A percentile compares a stretch with the other conserved stretches of the same genome.
phyloP scores from a whole-genome alignment of 2,329 filamentous ascomycete species.

The Aspergillaceae sp. region DNA sequence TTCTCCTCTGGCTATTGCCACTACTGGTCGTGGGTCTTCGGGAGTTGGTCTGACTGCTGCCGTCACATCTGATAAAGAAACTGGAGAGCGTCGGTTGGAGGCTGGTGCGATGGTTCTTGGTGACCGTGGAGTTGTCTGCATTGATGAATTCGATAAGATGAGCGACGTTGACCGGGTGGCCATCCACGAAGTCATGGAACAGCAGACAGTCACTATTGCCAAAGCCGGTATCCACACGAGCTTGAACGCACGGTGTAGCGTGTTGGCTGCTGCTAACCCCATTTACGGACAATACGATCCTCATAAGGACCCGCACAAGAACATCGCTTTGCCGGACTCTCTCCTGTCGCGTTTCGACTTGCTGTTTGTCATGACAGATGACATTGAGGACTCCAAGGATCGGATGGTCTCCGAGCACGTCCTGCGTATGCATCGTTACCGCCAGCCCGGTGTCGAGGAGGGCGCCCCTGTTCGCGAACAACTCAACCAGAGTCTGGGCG shows the following conservation, averaged over 20 bases:
- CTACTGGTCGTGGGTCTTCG: constrained; percentile 90
- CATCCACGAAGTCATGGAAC: constrained; percentile 99
- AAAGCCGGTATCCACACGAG: constrained; percentile 98
- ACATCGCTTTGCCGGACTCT: constrained; percentile 94
- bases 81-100: constrained; percentile 85
- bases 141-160: constrained; percentile 99
- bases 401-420: constrained; percentile 92
- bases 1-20: constrained; percentile 90
- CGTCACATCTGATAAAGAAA: constrained; percentile 94
- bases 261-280: constrained; percentile 91
- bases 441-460: constrained; percentile 85
- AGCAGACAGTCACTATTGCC: constrained; percentile 97
- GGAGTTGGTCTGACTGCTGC: constrained; percentile 96
- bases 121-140: constrained; percentile 94
- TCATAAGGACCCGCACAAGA: constrained; percentile 97
- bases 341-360: constrained; percentile 97
- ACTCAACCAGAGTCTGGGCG: constrained; percentile 70
- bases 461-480: constrained; percentile 90
- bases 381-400: constrained; percentile 90
- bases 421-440: constrained; percentile 92
- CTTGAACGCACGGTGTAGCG: constrained; percentile 90
- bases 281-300: constrained; percentile 98
- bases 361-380: constrained; percentile 93
- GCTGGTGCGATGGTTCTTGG: constrained; percentile 98
- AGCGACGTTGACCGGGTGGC: constrained; percentile 95